phyloP scores from a whole-genome alignment of 2,329 filamentous ascomycete genomes.

The Clonostachys rosea region DNA sequence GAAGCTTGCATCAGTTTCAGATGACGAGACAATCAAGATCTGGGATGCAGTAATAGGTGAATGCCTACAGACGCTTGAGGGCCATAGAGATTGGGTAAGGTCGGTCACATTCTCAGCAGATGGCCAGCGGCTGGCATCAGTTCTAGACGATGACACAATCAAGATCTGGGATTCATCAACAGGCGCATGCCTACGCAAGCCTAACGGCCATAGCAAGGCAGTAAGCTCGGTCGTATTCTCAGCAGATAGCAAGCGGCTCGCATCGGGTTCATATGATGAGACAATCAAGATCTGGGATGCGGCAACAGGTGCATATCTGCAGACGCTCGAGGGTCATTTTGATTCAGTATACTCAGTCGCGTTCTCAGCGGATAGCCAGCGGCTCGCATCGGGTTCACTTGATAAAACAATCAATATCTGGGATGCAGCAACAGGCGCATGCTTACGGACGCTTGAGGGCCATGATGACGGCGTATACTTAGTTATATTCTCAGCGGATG shows the following conservation, averaged over 20 bases:
- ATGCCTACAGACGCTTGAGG: constrained; percentile 1
- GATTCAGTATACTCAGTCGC: neutral
- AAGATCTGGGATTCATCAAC: constrained; percentile 3
- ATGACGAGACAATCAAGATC: no score
- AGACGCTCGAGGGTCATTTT: no score
- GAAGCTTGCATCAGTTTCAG: no score
- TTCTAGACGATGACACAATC: neutral
- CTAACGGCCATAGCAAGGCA: constrained; percentile 1
- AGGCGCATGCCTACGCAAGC: neutral
- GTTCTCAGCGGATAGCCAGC: neutral
- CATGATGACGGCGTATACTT: neutral
- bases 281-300: no score
- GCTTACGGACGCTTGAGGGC: constrained; percentile 4
- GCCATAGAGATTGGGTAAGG: neutral
- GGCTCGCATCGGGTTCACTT: constrained; percentile 1
- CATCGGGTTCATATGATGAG: no score
- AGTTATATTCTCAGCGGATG: constrained; percentile 1
- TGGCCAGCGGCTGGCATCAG: constrained; percentile 2
- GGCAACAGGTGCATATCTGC: no score
- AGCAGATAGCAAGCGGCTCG: no score
- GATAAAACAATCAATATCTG: constrained; percentile 2
- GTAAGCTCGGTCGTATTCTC: neutral
- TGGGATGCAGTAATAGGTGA: no score
- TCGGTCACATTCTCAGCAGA: neutral
- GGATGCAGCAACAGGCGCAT: constrained; percentile 2